Conservation (phyloP, 768 basidiomycete species). For the Lentinula lateritia region DNA sequence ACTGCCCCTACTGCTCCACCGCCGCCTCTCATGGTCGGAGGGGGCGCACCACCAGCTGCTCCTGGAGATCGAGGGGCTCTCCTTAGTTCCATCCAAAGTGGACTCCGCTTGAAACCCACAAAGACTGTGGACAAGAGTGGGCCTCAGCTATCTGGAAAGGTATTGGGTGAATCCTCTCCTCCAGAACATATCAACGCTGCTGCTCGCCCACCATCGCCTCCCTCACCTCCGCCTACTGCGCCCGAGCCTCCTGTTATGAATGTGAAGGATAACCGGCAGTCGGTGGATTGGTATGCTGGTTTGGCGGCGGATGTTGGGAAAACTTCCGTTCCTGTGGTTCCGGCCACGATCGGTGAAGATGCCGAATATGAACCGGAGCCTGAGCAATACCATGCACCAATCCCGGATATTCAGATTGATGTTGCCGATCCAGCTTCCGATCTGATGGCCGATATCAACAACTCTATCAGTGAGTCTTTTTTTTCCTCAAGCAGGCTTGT, state of each 20-base stretch:
- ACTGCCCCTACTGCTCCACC: conserved; percentile 29
- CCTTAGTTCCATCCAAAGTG: conserved; percentile 74
- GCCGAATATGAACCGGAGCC: conserved; percentile 23
- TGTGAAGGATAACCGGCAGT: conserved; percentile 55
- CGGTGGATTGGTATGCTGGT: conserved; percentile 88
- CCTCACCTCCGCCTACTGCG: conserved; percentile 17
- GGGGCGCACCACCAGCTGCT: conserved; percentile 24
- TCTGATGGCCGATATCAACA: conserved; percentile 70
- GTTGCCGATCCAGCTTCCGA: conserved; percentile 36
- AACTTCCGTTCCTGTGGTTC: conserved; percentile 32
- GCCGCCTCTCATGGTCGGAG: conserved; percentile 22
- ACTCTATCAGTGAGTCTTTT: conserved; percentile 42
- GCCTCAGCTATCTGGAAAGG: conserved; percentile 63
- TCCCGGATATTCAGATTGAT: conserved; percentile 57
- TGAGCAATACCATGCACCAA: conserved; percentile 14
- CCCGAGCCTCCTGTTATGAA: conserved; percentile 21
- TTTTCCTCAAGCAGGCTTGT: not conserved
- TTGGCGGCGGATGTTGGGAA: conserved; percentile 68
- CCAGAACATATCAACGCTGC: conserved; percentile 61
- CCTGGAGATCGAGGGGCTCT: conserved; percentile 59
- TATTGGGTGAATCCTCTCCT: conserved; percentile 70
- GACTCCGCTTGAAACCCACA: conserved; percentile 64
- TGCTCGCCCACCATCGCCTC: conserved; percentile 38
- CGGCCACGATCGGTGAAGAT: conserved; percentile 55
- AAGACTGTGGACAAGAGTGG: conserved; percentile 82